phyloP scores from a whole-genome alignment of 1,284 basidiomycete species.

The Pisolithus thermaeus region DNA sequence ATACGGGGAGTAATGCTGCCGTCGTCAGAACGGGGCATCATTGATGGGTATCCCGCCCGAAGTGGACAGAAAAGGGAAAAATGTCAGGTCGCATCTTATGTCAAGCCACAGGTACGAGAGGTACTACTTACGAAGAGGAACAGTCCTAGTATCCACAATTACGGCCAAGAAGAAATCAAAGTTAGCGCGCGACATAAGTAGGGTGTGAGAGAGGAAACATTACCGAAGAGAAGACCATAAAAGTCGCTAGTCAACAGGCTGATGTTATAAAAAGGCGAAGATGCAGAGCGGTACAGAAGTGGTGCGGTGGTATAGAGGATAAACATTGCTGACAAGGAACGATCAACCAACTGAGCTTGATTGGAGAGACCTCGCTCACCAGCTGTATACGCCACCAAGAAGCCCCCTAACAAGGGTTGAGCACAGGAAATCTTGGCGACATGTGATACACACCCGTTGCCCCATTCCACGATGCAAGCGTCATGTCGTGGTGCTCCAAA shows the following conservation, averaged over 20 bases:
- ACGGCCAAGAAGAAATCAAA: not conserved
- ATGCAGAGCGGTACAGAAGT: slow-evolving; percentile 77
- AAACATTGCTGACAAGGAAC: slow-evolving; percentile 57
- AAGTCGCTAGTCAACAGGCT: slow-evolving; percentile 81
- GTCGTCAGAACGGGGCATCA: not conserved
- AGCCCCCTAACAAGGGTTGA: slow-evolving; percentile 45
- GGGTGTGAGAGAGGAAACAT: slow-evolving; percentile 17
- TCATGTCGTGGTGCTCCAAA: slow-evolving; percentile 67
- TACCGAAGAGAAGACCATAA: slow-evolving; percentile 77
- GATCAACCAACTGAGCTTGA: slow-evolving; percentile 5
- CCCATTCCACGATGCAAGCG: slow-evolving; percentile 63
- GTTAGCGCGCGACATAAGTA: not conserved
- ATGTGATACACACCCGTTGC: slow-evolving; percentile 44
- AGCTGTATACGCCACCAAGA: slow-evolving; percentile 68
- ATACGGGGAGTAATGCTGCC: slow-evolving; percentile 69
- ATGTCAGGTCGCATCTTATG: not conserved
- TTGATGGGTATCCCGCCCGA: not conserved
- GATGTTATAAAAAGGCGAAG: slow-evolving; percentile 79
- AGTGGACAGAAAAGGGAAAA: not conserved
- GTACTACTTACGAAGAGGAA: slow-evolving; percentile 53
- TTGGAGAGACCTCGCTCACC: slow-evolving; percentile 28
- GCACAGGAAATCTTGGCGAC: slow-evolving; percentile 1
- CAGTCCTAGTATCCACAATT: slow-evolving; percentile 39
- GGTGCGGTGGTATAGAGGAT: slow-evolving; percentile 81
- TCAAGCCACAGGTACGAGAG: slow-evolving; percentile 8